Evolutionary conservation across 805 yeast species (phyloP).

Genomic region (Kurtzmaniella cleridarum): DNA sequence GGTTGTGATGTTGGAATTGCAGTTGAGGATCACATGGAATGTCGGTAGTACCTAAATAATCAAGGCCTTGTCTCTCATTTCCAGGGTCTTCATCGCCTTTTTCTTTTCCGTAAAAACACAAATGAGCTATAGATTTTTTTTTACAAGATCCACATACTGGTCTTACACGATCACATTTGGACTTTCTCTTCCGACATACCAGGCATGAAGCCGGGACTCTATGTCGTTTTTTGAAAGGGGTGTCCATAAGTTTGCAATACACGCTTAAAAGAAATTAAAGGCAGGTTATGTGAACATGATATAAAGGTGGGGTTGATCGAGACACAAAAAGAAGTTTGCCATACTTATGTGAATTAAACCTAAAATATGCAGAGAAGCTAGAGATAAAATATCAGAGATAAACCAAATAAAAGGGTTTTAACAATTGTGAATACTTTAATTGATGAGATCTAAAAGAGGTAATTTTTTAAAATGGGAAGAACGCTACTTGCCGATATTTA

Average conservation of each 20-base stretch:
- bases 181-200: slow-evolving; percentile 39
- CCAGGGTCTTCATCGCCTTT: slow-evolving; percentile 4
- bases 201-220: slow-evolving; percentile 40
- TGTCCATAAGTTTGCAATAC: slow-evolving; percentile 15
- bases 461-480: too few species aligned
- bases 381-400: too few species aligned
- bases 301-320: not conserved
- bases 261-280: not conserved
- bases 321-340: not conserved
- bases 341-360: too few species aligned
- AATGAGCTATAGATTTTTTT: slow-evolving; percentile 38
- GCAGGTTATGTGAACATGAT: not conserved
- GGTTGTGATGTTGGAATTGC: not conserved
- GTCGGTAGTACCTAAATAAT: too few species aligned
- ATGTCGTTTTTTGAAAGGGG: slow-evolving; percentile 27
- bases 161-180: slow-evolving; percentile 36
- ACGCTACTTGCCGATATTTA: too few species aligned
- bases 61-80: too few species aligned
- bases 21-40: not conserved
- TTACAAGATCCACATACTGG: slow-evolving; percentile 41
- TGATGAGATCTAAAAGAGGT: too few species aligned
- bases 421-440: too few species aligned
- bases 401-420: too few species aligned
- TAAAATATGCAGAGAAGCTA: too few species aligned
- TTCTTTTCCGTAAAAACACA: slow-evolving; percentile 32